Percentiles rank a stretch among this genome's conserved stretches.
phyloP scores from a whole-genome alignment of 2,329 filamentous ascomycete species.

The Ustulina deusta region DNA sequence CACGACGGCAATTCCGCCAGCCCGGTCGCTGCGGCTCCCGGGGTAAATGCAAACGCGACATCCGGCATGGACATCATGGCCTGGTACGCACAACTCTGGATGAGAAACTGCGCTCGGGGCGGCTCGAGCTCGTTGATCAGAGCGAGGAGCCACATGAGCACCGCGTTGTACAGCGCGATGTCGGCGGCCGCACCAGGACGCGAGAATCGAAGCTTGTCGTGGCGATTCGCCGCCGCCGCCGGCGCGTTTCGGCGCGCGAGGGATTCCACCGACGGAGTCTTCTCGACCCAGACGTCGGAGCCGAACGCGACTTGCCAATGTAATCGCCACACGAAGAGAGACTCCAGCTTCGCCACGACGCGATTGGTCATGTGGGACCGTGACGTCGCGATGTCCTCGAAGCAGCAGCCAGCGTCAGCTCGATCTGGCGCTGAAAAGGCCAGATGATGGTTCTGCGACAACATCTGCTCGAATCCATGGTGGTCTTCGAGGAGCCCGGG shows the following conservation, averaged over 20 bases:
- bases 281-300: neutral
- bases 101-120: neutral
- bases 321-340: constrained; percentile 16
- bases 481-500: constrained; percentile 18
- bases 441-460: too few species aligned
- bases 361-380: neutral
- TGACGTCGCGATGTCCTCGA: neutral
- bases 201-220: constrained; percentile 13
- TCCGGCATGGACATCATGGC: constrained; percentile 10
- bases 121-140: constrained; percentile 17
- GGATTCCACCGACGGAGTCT: too few species aligned
- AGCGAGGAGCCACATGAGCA: constrained; percentile 21
- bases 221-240: neutral
- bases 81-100: constrained; percentile 14
- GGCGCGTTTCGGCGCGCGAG: too few species aligned
- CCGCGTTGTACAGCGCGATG: constrained; percentile 18
- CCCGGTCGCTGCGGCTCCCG: neutral
- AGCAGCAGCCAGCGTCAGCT: too few species aligned
- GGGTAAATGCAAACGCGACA: constrained; percentile 1
- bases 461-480: neutral
- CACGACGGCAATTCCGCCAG: constrained; percentile 1
- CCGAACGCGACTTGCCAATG: constrained; percentile 17
- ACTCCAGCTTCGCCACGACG: constrained; percentile 1
- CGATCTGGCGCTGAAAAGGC: too few species aligned
- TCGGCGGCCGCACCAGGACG: constrained; percentile 7